A percentile compares a stretch with the other conserved stretches of the same genome.
Conservation (phyloP, 345 rosid species). For the Populus deltoides region DNA sequence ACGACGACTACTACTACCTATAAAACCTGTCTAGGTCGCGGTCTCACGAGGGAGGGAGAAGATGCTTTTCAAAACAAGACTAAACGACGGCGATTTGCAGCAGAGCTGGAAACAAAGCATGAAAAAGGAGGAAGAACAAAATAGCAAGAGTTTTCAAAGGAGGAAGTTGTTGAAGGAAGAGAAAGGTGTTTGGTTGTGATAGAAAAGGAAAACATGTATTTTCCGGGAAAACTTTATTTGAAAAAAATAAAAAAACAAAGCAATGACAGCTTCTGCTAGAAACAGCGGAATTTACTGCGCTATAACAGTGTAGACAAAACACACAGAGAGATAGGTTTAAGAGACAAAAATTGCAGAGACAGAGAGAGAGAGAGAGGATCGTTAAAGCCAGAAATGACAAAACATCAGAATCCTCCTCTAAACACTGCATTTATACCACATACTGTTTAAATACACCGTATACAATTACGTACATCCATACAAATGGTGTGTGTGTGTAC, state of each 20-base stretch:
- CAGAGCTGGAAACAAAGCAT: background rate
- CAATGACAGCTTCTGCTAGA: background rate
- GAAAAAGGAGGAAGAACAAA: background rate
- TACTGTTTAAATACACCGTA: background rate
- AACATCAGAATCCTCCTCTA: constrained; percentile 26
- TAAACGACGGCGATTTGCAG: constrained; percentile 39
- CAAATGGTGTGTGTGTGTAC: background rate
- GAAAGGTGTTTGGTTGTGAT: constrained; percentile 1
- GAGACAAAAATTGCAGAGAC: constrained; percentile 20
- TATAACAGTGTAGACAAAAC: constrained; percentile 28
- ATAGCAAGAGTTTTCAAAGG: background rate
- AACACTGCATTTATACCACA: constrained; percentile 3
- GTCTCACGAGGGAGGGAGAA: constrained; percentile 24
- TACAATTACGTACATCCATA: background rate
- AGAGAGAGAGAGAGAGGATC: constrained; percentile 40
- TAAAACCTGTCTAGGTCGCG: background rate
- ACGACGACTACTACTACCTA: background rate
- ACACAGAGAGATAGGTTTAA: constrained; percentile 14
- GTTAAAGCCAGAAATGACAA: constrained; percentile 35
- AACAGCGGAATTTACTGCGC: constrained; percentile 13
- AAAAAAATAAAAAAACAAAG: background rate
- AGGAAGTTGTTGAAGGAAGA: constrained; percentile 15
- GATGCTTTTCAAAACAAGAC: constrained; percentile 14
- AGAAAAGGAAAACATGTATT: background rate
- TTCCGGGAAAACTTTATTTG: constrained; percentile 7